Base-by-base conservation (phyloP, 2,329 filamentous ascomycete genomes). In the Ophiocordyceps unilateralis region DNA sequence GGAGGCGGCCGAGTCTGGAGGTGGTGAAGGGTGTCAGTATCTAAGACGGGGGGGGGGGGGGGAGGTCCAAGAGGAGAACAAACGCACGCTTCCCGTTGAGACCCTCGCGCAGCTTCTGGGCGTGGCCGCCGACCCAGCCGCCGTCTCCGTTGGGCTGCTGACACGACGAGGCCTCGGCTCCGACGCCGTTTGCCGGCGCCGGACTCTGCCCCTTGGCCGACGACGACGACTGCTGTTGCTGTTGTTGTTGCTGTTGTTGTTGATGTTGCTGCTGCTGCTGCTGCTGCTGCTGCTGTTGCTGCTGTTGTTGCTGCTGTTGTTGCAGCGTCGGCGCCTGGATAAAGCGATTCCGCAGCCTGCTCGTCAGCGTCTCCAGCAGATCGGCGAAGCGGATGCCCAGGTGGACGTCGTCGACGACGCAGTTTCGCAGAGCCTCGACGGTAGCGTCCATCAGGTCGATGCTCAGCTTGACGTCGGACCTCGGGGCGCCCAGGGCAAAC, bases 321-420 rank as follows among this genome's bases (percentile, higher is more conserved):
- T 60, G 60, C 46, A 66, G 62, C 5, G 67, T 66, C 6, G 75
- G 72, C 48, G 63, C 80, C 61, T 69, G 83, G 56, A 76, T 86
- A 52, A 91, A 85, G 7, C 82, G 74, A 50, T 79, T 78, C 43
- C 83, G 74, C 48, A 89, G 69, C 21, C 83, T 72, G 46, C 79
- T 78, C 0, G 82, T 87, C 36, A 91, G 64, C 1, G 80, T 83
- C 53, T 87, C 79, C n/a, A 89, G 73, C 40, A 89, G 71, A 53
- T 88, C 83, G 17, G 84, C 83, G 52, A 91, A 91, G 8, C 83
- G 75, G 46, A 83, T 86, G n/a, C 81, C 83, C 5, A 91, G 70
- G 56, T 91, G 84, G 8, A 89, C 83, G 50, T 91, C 84, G 53
- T 91, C 84, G 4, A 89, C 83, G 7, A 88, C 81, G 48, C 81